Conservation (phyloP, 1,139 yeast genomes). For the Arxiozyma telluris region DNA sequence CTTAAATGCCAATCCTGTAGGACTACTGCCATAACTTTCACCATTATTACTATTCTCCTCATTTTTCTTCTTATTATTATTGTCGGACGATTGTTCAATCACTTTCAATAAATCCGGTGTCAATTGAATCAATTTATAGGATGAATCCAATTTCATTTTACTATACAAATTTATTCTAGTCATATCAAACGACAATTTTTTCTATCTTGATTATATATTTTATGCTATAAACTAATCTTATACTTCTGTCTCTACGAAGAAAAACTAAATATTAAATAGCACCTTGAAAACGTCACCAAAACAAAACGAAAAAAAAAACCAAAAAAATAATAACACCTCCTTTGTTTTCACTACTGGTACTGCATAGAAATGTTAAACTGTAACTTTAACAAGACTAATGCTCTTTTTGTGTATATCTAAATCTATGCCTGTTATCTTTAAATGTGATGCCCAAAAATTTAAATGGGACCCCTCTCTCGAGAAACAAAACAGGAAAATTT, state of each 20-base stretch:
- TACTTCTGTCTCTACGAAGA: background rate
- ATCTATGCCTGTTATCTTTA: background rate
- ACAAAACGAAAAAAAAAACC: too few relatives aligned
- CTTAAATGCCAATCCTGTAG: constrained; percentile 37
- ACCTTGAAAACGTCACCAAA: background rate
- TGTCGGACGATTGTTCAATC: constrained; percentile 26
- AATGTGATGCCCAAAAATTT: too few relatives aligned
- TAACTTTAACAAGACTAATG: background rate
- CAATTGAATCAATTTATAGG: constrained; percentile 52
- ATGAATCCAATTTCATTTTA: constrained; percentile 24
- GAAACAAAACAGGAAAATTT: background rate
- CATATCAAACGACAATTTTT: background rate
- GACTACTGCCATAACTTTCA: constrained; percentile 24
- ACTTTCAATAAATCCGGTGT: constrained; percentile 44
- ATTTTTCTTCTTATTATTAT: too few relatives aligned
- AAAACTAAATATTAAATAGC: too few relatives aligned
- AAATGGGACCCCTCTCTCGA: background rate
- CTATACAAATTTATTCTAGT: constrained; percentile 15
- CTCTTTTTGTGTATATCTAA: background rate
- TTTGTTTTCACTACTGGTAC: background rate
- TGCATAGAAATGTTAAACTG: background rate
- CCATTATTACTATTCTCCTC: background rate
- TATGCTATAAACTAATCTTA: background rate
- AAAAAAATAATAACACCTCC: background rate
- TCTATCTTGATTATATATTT: background rate